These are phyloP conservation scores for Apophysomyces sp. DNA, from an alignment of 371 early-diverging fungal genomes.

Conservation along the genomic window DNA sequence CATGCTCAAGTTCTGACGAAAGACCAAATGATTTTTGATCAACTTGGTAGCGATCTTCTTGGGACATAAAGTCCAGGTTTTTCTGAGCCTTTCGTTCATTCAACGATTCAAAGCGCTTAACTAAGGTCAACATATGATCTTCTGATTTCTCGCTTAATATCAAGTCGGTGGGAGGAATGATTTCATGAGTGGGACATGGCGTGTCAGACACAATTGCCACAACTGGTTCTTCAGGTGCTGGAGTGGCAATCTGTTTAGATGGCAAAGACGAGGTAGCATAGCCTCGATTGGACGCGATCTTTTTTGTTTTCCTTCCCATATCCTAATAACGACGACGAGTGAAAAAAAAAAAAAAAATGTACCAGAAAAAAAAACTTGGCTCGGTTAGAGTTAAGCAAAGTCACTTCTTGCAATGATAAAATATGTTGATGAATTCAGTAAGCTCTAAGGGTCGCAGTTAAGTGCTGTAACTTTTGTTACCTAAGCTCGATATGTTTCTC, in stretches of 20 bases:
- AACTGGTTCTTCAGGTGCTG: background rate
- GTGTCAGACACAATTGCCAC: background rate
- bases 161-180: background rate
- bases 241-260: background rate
- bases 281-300: background rate
- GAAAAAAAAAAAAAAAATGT: too few relatives aligned
- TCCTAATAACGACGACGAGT: too few relatives aligned
- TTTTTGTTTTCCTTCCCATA: background rate
- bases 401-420: too few relatives aligned
- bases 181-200: background rate
- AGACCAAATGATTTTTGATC: conserved; percentile 16
- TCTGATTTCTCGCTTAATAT: background rate
- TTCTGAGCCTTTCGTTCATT: conserved; percentile 21
- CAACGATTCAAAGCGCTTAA: conserved; percentile 15
- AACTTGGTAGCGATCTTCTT: conserved; percentile 2
- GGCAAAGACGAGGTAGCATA: background rate
- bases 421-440: too few relatives aligned
- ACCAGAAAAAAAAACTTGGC: too few relatives aligned
- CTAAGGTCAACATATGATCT: conserved; percentile 12
- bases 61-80: conserved; percentile 12
- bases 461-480: too few relatives aligned
- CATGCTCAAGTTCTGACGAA: conserved; percentile 19
- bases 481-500: too few relatives aligned
- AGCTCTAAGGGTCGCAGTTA: too few relatives aligned
- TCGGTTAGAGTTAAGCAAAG: too few relatives aligned